Base-by-base conservation (phyloP, 768 basidiomycete genomes). In the Amanita polypyramis region DNA sequence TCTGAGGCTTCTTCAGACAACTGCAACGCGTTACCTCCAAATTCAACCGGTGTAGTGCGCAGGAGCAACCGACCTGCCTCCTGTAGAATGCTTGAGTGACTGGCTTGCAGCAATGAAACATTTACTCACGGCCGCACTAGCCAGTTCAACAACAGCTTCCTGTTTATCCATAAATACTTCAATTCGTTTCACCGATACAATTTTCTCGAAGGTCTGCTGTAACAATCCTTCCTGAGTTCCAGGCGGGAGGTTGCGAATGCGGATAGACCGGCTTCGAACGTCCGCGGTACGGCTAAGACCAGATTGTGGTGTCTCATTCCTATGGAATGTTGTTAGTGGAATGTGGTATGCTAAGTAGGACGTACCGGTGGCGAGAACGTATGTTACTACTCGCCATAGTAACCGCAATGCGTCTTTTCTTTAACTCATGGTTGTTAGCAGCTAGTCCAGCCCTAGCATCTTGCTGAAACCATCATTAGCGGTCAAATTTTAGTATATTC, bases 371-470 rank as follows among this genome's bases (percentile, higher is more conserved):
- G 42, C 70, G 72, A 4, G 74, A 65, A 20, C 76, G 74, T 9
- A 73, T 76, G 5, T 82, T 82, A 14, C 80, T 70, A 61, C 95
- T 89, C 3, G 89, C 81, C 14, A 93, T 67, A 0, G 91, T 94
- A 20, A 96, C 91, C 1, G 84, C 85, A 39, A 97, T 86, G 11
- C 85, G 77, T n/a, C 92, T 78, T 52, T 83, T 90, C 65, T 92
- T 94, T 23, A 94, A 70, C 57, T 95, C 91, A 47, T 81, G 65
- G 54, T 94, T 95, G 58, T 95, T 94, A 3, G 88, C 83, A 5
- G 74, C 69, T 32, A 96, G 69, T 5, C 87, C 85, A 5, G 73
- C 72, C 47, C 70, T 68, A 0, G 90, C 91, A 52, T 83, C 75
- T 54, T 73, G 72, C 89, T 92, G 53, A 15, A 55, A 29, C 25